Conservation (phyloP, 225 moss, liverwort and hornwort genomes). For the Climacium dendroides region DNA sequence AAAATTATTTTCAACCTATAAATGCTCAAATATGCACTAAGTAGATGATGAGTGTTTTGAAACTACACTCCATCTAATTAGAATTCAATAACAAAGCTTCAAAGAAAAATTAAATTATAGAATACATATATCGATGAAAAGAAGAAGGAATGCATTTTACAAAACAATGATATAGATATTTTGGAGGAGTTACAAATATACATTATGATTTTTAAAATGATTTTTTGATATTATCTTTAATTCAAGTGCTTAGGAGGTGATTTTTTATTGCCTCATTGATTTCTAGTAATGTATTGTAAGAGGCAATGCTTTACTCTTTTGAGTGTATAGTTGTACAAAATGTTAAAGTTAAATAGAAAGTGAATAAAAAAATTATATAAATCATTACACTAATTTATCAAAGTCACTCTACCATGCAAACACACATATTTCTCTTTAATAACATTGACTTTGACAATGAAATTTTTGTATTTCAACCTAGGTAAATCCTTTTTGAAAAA, state of each 20-base stretch:
- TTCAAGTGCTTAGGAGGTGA: accelerated
- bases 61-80: accelerated
- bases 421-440: too few relatives aligned
- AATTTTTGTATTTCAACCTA: neutral
- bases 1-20: neutral
- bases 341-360: neutral
- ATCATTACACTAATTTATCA: neutral
- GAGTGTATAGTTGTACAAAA: neutral
- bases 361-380: neutral
- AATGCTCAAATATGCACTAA: neutral
- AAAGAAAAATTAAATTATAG: neutral
- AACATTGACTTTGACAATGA: accelerated
- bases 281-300: too few relatives aligned
- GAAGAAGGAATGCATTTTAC: too few relatives aligned
- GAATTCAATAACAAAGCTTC: too few relatives aligned
- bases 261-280: neutral
- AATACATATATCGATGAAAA: neutral
- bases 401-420: neutral
- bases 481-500: neutral
- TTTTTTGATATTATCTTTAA: neutral
- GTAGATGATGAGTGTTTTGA: neutral
- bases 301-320: too few relatives aligned
- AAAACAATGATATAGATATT: neutral
- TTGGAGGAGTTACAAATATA: neutral
- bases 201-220: neutral